A percentile compares a stretch with the other conserved stretches of the same genome.
These are phyloP conservation scores for Poa annua DNA, from an alignment of 176 grass and related monocot genomes.

Conservation along the genomic window DNA sequence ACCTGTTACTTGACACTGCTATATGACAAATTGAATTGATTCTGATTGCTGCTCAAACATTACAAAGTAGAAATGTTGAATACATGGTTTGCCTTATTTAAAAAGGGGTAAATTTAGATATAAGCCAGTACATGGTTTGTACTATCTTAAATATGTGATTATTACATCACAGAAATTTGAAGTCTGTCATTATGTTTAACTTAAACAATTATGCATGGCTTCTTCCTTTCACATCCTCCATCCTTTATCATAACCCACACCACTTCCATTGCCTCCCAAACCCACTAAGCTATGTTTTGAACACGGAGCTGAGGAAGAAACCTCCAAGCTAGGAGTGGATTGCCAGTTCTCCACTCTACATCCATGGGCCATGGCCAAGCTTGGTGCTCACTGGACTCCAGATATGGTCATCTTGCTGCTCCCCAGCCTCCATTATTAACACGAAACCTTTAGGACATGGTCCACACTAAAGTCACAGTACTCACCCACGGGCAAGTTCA, in stretches of 20 bases:
- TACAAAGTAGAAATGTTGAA: neutral
- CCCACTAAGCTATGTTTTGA: neutral
- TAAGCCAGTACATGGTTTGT: neutral
- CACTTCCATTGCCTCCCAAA: neutral
- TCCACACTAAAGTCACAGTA: neutral
- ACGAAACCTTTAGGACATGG: neutral
- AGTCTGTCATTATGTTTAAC: neutral
- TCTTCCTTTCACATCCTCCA: constrained; percentile 6
- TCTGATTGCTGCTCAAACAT: constrained; percentile 5
- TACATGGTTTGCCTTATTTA: neutral
- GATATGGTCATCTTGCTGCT: constrained; percentile 11
- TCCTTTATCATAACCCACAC: neutral
- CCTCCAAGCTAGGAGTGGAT: neutral
- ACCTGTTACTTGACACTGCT: neutral
- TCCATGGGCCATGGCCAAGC: neutral
- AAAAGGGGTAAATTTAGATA: neutral
- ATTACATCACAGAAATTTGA: constrained; percentile 13
- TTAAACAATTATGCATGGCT: neutral
- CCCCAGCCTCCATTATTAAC: neutral
- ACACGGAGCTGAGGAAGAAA: neutral
- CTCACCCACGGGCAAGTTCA: neutral
- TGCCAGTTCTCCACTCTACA: constrained; percentile 3
- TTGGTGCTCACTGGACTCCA: neutral
- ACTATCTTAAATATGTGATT: neutral
- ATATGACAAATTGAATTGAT: neutral